phyloP scores from a whole-genome alignment of 768 basidiomycete species.

The Peribolospora baueri region DNA sequence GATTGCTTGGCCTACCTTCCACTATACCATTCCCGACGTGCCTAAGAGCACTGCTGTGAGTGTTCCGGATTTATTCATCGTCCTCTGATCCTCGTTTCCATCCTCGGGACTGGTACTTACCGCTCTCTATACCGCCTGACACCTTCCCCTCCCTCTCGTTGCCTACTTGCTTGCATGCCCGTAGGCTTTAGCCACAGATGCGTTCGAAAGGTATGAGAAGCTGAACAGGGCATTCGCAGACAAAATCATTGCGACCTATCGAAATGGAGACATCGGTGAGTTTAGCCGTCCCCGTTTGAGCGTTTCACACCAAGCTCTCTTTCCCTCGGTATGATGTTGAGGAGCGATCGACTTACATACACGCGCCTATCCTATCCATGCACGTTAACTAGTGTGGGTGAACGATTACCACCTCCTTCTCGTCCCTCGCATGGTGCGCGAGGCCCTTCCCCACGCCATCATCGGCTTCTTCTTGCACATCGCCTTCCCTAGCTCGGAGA shows the following conservation, averaged over 20 bases:
- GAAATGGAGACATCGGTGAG: no score
- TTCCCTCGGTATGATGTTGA: no score
- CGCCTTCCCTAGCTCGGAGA: conserved; percentile 87
- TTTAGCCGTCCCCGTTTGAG: no score
- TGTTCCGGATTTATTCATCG: no score
- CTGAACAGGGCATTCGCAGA: conserved; percentile 61
- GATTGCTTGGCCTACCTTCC: conserved; percentile 79
- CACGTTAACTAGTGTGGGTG: conserved; percentile 16
- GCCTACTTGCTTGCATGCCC: conserved; percentile 32
- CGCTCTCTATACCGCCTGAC: no score
- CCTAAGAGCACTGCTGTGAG: no score
- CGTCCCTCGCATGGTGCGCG: conserved; percentile 60
- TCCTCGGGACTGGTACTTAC: no score
- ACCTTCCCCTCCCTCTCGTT: conserved; percentile 77
- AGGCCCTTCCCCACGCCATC: conserved; percentile 37
- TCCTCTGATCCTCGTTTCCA: no score
- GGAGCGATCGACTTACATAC: no score
- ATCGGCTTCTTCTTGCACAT: conserved; percentile 86
- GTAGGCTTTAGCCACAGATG: no score
- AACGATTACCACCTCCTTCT: conserved; percentile 91
- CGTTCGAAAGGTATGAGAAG: conserved; percentile 46
- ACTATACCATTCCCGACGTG: conserved; percentile 44
- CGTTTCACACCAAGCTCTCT: no score
- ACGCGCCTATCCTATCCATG: neutral
- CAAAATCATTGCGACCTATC: conserved; percentile 46